These are phyloP conservation scores for Macadamia integrifolia DNA, from an alignment of 164 flowering plant genomes.

Conservation along the genomic window DNA sequence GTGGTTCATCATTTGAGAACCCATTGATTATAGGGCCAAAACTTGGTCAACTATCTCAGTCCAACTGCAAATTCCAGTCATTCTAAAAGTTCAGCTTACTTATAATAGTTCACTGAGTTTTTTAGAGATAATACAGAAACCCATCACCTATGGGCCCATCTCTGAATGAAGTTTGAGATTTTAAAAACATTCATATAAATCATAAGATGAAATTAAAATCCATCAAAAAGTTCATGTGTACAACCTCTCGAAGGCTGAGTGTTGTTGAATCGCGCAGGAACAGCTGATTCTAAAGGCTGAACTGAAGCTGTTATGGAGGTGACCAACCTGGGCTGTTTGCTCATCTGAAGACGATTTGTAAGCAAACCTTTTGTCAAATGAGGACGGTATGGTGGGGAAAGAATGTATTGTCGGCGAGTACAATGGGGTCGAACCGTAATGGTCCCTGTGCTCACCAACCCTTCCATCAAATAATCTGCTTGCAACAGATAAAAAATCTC, in stretches of 20 bases:
- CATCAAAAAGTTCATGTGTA: neutral
- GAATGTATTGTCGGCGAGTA: constrained; percentile 6
- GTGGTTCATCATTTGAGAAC: neutral
- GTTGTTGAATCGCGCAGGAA: constrained; percentile 26
- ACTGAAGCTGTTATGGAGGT: constrained; percentile 34
- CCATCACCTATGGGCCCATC: too few relatives aligned
- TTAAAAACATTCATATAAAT: too few relatives aligned
- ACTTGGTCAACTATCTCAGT: neutral
- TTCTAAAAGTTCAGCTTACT: too few relatives aligned
- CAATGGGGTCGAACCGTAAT: constrained; percentile 14
- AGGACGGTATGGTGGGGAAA: constrained; percentile 14
- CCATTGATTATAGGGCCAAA: neutral
- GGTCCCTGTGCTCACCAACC: constrained; percentile 26
- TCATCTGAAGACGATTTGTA: constrained; percentile 19
- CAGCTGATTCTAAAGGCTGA: constrained; percentile 26
- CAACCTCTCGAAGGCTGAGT: constrained; percentile 49
- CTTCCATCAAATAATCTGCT: constrained; percentile 41
- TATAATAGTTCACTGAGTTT: too few relatives aligned
- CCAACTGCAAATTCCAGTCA: neutral
- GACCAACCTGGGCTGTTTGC: constrained; percentile 18
- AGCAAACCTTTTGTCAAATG: constrained; percentile 8
- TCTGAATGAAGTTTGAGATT: too few relatives aligned
- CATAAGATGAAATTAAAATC: too few relatives aligned
- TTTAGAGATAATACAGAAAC: too few relatives aligned
- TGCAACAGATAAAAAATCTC: neutral